Base-by-base conservation (phyloP, 2,329 filamentous ascomycete genomes). In the Trichoderma sp. region DNA sequence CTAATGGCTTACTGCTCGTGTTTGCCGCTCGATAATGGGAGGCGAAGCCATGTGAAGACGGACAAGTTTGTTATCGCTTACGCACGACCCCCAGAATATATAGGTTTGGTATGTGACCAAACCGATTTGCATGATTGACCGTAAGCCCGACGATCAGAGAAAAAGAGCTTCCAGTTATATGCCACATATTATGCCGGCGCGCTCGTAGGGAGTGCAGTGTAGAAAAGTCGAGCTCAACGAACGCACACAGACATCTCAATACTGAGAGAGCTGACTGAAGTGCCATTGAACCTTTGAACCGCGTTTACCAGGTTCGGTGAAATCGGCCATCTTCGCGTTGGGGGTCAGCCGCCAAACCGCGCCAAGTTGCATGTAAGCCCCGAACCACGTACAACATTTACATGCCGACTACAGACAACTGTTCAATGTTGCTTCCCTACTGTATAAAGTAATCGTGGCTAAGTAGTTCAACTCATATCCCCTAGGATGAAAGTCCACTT, bases 261-360 rank as follows among this genome's bases (percentile, higher is more conserved):
- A 34, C 10, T 7, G 28, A 30, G 17, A 19, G 15, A 15, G 41
- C 28, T 50, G 30, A 51, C 45, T 19, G 6, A 50, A 17, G 30
- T 26, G 26, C 26, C 56, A 48, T 24, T 24, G 21, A 24, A 28
- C 47, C 26, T 48, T 15, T 51, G 19, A 26, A 30, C 17, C 44
- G 3, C 7, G 7, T 56, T 43, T 10, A 41, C 21, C 10, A 44
- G 39, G 39, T 24, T 62, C 30, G 43, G 50, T 55, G 50, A 39
- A 56, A 34, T 41, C 4, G 34, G 17, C 39, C 41, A 19, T 44
- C 56, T 47, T 58, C 14, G 34, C 12, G 62, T 52, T 52, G 50
- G 62, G 62, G 62, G 62, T 64, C 62, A 64, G n/a, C 54, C 24
- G 51, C 51, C 51, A 41, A n/a, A 48, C 43, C 19, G 51, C 62